Evolutionary conservation across 2,329 filamentous ascomycete genomes (phyloP), one percentile per base, ranked within the genome.

Genomic region (Fusarium marasasianum): DNA sequence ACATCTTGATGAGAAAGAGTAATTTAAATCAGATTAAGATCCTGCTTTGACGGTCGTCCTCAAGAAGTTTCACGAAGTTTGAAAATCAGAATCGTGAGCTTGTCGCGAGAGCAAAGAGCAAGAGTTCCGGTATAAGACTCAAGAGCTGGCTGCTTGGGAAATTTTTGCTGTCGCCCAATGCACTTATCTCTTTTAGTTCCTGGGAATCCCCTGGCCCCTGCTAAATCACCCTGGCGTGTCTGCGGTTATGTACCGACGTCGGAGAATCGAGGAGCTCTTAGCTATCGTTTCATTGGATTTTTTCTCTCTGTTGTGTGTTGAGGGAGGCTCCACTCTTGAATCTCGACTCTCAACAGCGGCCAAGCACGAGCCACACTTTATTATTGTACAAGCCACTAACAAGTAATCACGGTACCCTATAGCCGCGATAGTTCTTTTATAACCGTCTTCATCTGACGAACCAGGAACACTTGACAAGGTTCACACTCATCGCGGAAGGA

Each of bases 1-100:
- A 92, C 91, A 93, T 91, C 64, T 77, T 61, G 61, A 67, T n/a
- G 47, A 40, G 24, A 48, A 41, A 18, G 20, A 43, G 26, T 54
- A 35, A 41, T 43, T 44, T 37, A 40, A 54, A 59, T 59, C 60
- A 40, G 59, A 53, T 59, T 51, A 60, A 40, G 37, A n/a, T 26
- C 58, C 44, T 72, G 48, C 29, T 60, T 57, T 37, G 38, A 31
- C n/a, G 51, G 50, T 38, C 62, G 56, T 56, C 69, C 68, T 41
- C 31, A 45, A 57, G 33, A 44, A 29, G 50, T 26, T 38, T 75
- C 59, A 51, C 60, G 29, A 59, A 51, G 48, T 43, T 40, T n/a
- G 12, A 56, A 53, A 57, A 45, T 64, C 35, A 57, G 58, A 63
- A 55, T 48, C 59, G 63, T 59, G 60, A 59, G 51, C 68, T 74